Evolutionary conservation across 768 basidiomycete genomes (phyloP).

Genomic region (Ramaria sp.): DNA sequence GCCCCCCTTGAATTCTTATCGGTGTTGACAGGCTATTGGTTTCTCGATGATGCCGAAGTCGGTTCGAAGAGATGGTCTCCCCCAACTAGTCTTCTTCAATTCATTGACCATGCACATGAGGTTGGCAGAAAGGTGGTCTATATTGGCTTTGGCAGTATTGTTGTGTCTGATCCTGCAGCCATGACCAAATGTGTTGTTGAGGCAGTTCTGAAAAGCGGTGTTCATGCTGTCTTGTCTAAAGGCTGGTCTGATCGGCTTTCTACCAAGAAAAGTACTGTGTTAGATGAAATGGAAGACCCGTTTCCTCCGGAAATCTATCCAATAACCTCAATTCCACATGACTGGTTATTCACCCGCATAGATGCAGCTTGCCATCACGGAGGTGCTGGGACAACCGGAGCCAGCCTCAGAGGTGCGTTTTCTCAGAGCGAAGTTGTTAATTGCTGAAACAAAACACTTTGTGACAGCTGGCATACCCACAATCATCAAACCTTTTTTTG

Average conservation of each 20-base stretch:
- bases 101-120: slow-evolving; percentile 70
- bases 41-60: slow-evolving; percentile 87
- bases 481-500: slow-evolving; percentile 95
- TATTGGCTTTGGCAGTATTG: slow-evolving; percentile 95
- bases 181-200: slow-evolving; percentile 91
- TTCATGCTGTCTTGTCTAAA: slow-evolving; percentile 89
- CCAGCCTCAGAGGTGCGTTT: slow-evolving; percentile 73
- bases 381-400: slow-evolving; percentile 93
- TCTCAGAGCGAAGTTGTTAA: slow-evolving; percentile 2
- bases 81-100: slow-evolving; percentile 65
- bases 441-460: neutral
- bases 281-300: slow-evolving; percentile 53
- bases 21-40: slow-evolving; percentile 76
- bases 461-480: slow-evolving; percentile 80
- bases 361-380: slow-evolving; percentile 99
- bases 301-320: slow-evolving; percentile 73
- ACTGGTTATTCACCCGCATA: slow-evolving; percentile 91
- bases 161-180: slow-evolving; percentile 85
- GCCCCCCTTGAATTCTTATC: slow-evolving; percentile 10
- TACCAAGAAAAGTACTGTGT: slow-evolving; percentile 44
- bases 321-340: slow-evolving; percentile 82
- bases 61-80: slow-evolving; percentile 84
- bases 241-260: slow-evolving; percentile 94
- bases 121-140: slow-evolving; percentile 86
- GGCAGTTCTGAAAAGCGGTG: slow-evolving; percentile 76